Evolutionary conservation across 2,329 filamentous ascomycete species (phyloP), one percentile per base, ranked within the genome.

Genomic region (Cadophora gregata): DNA sequence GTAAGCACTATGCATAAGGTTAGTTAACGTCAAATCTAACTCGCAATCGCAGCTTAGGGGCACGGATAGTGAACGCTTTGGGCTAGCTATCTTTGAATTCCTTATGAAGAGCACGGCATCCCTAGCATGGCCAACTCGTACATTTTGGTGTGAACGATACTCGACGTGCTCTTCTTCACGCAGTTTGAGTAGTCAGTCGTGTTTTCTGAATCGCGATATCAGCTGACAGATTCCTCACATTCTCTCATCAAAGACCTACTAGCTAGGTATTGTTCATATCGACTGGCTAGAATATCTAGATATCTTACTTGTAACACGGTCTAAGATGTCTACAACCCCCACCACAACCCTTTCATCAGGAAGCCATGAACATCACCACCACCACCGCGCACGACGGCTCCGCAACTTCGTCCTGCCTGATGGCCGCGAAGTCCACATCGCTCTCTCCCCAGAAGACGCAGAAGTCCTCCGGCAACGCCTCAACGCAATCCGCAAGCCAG

Each of bases 371-470:
- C 67, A 72, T 47, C 67, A 72, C 50, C 72, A 75, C 31, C 73
- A 75, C 29, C 73, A 75, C 47, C 71, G 71, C 14, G 73, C 79
- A 1, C 80, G 80, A 31, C 79, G 81, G 36, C 77, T 86, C 0
- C 80, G 83, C 25, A 83, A 87, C 67, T 85, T 89, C 67, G 73
- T 84, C 3, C 81, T 84, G 56, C 86, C 87, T 0, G 79, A 84
- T 73, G 87, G 87, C 29, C 81, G 81, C 63, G 82, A 82, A 69
- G 80, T 89, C 5, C 83, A 89, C 63, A 83, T 88, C 61, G 85
- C 85, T 7, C 77, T 82, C 3, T 81, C 79, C 1, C 87, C 87
- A 1, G 84, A 87, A 71, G 86, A 89, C 69, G 80, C 82, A 4
- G 79, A 81, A n/a, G 73, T 74, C 1, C 75, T 88, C 31, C 79